Evolutionary conservation across 1,139 yeast genomes (phyloP), one percentile per base, ranked within the genome.

Genomic region (Debaryomyces fabryi): DNA sequence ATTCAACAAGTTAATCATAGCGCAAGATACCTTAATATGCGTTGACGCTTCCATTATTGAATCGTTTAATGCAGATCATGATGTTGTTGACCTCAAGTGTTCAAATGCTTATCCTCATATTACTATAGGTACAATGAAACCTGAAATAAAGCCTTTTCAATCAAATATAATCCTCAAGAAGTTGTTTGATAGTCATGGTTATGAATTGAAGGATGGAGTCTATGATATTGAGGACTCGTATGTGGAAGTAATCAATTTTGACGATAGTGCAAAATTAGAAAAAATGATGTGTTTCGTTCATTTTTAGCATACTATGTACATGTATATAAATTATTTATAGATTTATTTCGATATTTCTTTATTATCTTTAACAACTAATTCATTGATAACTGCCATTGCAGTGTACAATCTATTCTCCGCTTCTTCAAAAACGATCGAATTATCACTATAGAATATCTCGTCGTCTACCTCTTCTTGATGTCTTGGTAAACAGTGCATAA

Each of bases 331-430:
- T 20, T 20, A 35, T 35, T 20, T 12, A 82, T 86, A 85, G 25
- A 35, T 12, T n/a, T 35, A 20, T 16, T 35, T 35, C 6, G 21
- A 16, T 4, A 34, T 16, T 9, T 3, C 13, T 8, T 21, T 21
- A 20, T 35, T 35, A 9, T 20, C n/a, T 21, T 21, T 21, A 7
- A 21, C 15, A 35, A 35, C 38, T 67, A 92, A 89, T 0, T 86
- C 91, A 60, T 93, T 97, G 45, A 93, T 78, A 1, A 85, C 96
- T 9, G 99, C 93, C 76, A 93, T 88, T 38, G 98, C 98, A 46
- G 99, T 96, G 64, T 95, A 93, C 39, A 93, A 74, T 68, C 99
- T 81, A 73, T 93, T 93, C 71, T 93, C 99, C 33, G 97, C 99
- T 71, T 93, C 97, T 58, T 85, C 86, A 69, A 93, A 93, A 7